Evolutionary conservation across 371 early-diverging fungal genomes (phyloP).

Genomic region (Thermomucor indicae-seudaticae): DNA sequence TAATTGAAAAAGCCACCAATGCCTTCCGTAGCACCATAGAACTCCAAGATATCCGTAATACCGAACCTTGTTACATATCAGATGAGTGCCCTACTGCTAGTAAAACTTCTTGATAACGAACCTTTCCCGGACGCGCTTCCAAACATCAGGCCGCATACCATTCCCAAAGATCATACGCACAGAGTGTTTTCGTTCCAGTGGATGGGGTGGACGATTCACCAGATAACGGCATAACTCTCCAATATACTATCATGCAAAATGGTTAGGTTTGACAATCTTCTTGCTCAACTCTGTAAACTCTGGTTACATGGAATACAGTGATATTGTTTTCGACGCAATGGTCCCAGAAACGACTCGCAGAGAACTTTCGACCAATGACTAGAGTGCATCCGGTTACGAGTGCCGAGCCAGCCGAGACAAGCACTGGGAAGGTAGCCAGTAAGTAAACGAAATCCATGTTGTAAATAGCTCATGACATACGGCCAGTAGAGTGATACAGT

Average conservation of each 20-base stretch:
- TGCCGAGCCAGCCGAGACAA: slow-evolving; percentile 18
- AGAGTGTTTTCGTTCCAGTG: slow-evolving; percentile 42
- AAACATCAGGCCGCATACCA: slow-evolving; percentile 67
- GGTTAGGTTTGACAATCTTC: no score
- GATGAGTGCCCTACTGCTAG: no score
- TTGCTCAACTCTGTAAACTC: no score
- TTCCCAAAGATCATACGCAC: slow-evolving; percentile 62
- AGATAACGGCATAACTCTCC: slow-evolving; percentile 72
- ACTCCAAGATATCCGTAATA: slow-evolving; percentile 45
- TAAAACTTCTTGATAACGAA: no score
- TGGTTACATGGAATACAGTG: slow-evolving; percentile 32
- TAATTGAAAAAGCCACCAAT: slow-evolving; percentile 36
- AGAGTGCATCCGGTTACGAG: slow-evolving; percentile 33
- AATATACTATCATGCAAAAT: slow-evolving; percentile 41
- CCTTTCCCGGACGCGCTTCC: slow-evolving; percentile 49
- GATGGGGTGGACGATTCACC: slow-evolving; percentile 37
- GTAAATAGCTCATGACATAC: slow-evolving; percentile 10
- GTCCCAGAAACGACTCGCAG: slow-evolving; percentile 45
- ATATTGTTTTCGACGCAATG: slow-evolving; percentile 41
- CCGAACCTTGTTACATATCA: slow-evolving; percentile 24
- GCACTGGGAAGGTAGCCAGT: slow-evolving; percentile 9
- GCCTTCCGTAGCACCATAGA: slow-evolving; percentile 49
- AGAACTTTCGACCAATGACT: slow-evolving; percentile 45
- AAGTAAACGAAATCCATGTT: neutral
- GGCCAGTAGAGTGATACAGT: slow-evolving; percentile 43